Base-by-base conservation (phyloP, 129 eudicot species). In the Pseudognaphalium luteoalbum region DNA sequence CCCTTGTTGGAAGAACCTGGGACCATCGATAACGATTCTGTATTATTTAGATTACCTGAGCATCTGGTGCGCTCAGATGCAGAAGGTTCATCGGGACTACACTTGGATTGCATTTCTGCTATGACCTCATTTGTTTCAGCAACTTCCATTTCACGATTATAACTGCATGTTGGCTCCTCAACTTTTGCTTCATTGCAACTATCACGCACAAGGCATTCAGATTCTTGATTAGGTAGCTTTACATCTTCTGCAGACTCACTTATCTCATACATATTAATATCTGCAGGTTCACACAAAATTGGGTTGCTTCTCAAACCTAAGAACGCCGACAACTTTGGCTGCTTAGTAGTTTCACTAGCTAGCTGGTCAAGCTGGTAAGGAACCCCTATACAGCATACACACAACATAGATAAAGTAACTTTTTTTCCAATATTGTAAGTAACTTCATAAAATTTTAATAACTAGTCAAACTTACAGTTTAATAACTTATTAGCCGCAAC, bases 291-390 rank as follows among this genome's bases (percentile, higher is more conserved):
- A 66, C 79, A 60, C 9, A 81, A 39, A 59, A 81, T 78, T 72
- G 69, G 20, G 66, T 68, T 66, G 77, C 83, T 81, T 82, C 74
- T 86, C 42, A 66, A 44, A 71, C 85, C 60, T 74, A 93, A 80
- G 73, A 93, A 90, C 3, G 90, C 75, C 32, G 90, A 84, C 63
- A 93, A 65, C 72, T 90, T 93, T 15, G 97, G 89, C 86, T 93
- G 98, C 77, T 81, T 84, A 56, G 72, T 54, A 64, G 85, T 72
- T 78, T 87, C 91, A 83, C 85, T 76, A 32, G 87, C 90, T 70
- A 93, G 66, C 81, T 93, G 98, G 32, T 93, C 95, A 67, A 93
- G 98, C 59, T 93, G 98, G 78, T 93, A 93, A 28, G 97, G 86
- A 61, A 70, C 70, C 98, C 98, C 98, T 93, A 61, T 19, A n/a